These are phyloP conservation scores for Wickerhamomyces sydowiorum DNA, from an alignment of 805 yeast species.

Conservation along the genomic window DNA sequence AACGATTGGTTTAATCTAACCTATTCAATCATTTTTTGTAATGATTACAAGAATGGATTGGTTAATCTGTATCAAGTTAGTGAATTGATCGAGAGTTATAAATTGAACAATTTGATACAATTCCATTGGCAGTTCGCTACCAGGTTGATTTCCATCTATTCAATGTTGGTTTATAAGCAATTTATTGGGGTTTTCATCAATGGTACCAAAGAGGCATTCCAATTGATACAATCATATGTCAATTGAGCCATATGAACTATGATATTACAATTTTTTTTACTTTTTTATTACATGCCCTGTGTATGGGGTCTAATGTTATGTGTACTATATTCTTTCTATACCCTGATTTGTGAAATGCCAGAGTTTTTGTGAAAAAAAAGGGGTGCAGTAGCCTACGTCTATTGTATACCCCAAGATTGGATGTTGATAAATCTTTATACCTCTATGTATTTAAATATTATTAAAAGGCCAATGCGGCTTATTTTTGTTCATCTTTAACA, in stretches of 20 bases:
- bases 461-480: no score
- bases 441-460: no score
- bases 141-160: slow-evolving; percentile 1
- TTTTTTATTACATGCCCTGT: no score
- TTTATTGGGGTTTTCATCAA: slow-evolving; percentile 8
- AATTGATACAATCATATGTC: background rate
- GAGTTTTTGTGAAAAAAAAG: no score
- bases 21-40: slow-evolving; percentile 19
- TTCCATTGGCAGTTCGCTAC: background rate
- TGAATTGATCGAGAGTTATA: slow-evolving; percentile 17
- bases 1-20: slow-evolving; percentile 21
- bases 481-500: slow-evolving; percentile 26
- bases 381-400: no score
- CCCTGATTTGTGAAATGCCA: no score
- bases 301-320: no score
- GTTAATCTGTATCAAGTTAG: slow-evolving; percentile 20
- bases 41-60: slow-evolving; percentile 22
- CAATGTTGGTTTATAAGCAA: slow-evolving; percentile 13
- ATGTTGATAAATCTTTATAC: no score
- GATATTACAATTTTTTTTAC: background rate
- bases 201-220: slow-evolving; percentile 2
- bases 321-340: no score
- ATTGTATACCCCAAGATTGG: no score
- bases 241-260: background rate
- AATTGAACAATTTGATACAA: slow-evolving; percentile 5